Evolutionary conservation across 2,329 filamentous ascomycete species (phyloP), one percentile per base, ranked within the genome.

Genomic region (Phialemonium atrogriseum): DNA sequence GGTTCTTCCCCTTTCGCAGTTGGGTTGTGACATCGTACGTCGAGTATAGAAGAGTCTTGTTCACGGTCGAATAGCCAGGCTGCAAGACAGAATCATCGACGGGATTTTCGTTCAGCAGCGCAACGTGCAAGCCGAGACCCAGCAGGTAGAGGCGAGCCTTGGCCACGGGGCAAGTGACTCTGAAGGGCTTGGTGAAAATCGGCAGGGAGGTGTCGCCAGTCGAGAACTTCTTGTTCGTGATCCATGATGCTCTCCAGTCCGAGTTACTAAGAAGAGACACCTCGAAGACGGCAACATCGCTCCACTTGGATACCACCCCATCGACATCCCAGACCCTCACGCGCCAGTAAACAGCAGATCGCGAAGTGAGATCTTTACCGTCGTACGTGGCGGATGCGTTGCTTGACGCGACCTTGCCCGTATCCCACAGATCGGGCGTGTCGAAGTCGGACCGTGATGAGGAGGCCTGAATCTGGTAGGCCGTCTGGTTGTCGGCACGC

Each of bases 181-280:
- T 13, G 22, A 41, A 39, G 10, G 12, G n/a, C 8, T 16, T 35
- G 5, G 25, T 30, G 28, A 40, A 39, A 20, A 31, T 27, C n/a
- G 27, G 23, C n/a, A 36, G 14, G 13, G 33, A 35, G 22, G 11
- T 38, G 6, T 13, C 27, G 0, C 38, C 32, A 1, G 29, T 18
- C 3, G 20, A n/a, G 7, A 24, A 34, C 11, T 22, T 16, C 1
- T n/a, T 19, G 30, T 38, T 40, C 10, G 32, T 25, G 7, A 38
- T 38, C 36, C 38, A 40, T 7, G 33, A 10, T 7, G 33, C 38
- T 5, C 21, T 20, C 38, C 38, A 40, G 29, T 40, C 38, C 4
- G 17, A 12, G 2, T 16, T 14, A 4, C 33, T n/a, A 4, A 36
- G 13, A 5, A 38, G 17, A 0, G 33, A 33, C 1, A 40, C 25